Conservation (phyloP, 2,329 filamentous ascomycete genomes). For the Harringtonia aguacate region DNA sequence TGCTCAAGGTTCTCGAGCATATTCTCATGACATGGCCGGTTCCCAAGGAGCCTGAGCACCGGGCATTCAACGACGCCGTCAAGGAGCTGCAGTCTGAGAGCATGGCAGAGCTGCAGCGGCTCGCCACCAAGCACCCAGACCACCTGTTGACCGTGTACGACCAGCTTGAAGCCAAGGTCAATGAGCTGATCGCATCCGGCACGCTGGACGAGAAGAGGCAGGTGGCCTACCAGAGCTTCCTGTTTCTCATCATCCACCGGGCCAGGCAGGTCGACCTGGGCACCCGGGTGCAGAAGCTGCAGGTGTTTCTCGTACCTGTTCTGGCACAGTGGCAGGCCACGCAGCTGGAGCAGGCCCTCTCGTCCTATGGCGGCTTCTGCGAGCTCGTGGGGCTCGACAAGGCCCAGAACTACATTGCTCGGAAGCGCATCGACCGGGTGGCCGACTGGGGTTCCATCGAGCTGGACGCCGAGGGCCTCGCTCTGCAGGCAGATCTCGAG, state of each 20-base stretch:
- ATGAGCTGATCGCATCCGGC: constrained; percentile 64
- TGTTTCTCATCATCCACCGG: constrained; percentile 91
- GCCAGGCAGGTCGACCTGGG: constrained; percentile 61
- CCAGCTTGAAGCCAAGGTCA: constrained; percentile 72
- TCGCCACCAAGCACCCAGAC: constrained; percentile 86
- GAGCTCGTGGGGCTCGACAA: constrained; percentile 67
- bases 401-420: constrained; percentile 68
- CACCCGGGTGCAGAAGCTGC: constrained; percentile 61
- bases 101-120: constrained; percentile 75
- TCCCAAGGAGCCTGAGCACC: constrained; percentile 48
- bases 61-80: constrained; percentile 74
- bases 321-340: constrained; percentile 69
- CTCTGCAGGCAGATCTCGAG: constrained; percentile 68
- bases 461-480: constrained; percentile 69
- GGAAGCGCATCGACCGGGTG: constrained; percentile 57
- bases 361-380: constrained; percentile 70
- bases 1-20: constrained; percentile 82
- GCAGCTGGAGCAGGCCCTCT: constrained; percentile 56
- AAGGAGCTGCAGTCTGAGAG: constrained; percentile 80
- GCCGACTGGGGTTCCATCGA: constrained; percentile 72
- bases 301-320: constrained; percentile 73
- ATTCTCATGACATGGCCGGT: constrained; percentile 79
- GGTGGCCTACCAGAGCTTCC: constrained; percentile 77
- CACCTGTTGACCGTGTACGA: constrained; percentile 82
- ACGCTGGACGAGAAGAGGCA: constrained; percentile 71